Conservation (phyloP, 2,329 filamentous ascomycete genomes). For the Stagonosporopsis cucurbitacearum region DNA sequence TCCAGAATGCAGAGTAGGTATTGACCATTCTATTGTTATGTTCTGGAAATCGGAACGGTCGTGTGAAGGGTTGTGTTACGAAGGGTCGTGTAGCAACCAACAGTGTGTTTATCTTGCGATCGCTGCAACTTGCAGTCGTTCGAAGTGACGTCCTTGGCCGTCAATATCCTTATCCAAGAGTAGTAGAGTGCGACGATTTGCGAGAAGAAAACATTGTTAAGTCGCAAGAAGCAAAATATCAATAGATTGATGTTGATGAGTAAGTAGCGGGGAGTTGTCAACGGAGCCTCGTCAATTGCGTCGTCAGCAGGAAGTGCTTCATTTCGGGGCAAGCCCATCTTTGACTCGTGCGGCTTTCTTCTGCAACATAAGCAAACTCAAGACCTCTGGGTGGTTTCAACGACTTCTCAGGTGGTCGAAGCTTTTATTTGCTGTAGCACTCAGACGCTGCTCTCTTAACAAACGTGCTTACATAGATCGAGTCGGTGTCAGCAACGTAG, state of each 20-base stretch:
- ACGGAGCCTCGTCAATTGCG: constrained; percentile 7
- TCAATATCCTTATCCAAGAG: neutral
- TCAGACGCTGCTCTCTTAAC: neutral
- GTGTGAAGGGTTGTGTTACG: constrained; percentile 14
- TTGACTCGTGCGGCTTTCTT: neutral
- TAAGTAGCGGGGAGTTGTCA: constrained; percentile 5
- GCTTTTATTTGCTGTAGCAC: neutral
- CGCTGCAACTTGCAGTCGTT: too few species aligned
- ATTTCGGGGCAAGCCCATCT: neutral
- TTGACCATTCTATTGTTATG: constrained; percentile 19
- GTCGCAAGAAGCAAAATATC: constrained; percentile 1
- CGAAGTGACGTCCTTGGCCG: too few species aligned
- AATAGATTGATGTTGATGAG: constrained; percentile 5
- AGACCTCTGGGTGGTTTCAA: neutral
- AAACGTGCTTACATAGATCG: neutral
- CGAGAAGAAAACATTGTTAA: constrained; percentile 3
- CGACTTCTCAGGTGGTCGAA: neutral
- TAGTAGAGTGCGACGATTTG: constrained; percentile 4
- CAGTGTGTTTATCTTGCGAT: too few species aligned
- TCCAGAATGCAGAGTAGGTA: constrained; percentile 11
- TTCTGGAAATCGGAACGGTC: constrained; percentile 11
- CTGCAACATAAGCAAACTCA: neutral
- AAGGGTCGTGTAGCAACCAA: neutral
- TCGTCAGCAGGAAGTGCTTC: constrained; percentile 8
- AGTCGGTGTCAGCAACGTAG: neutral